A percentile compares a stretch with the other conserved stretches of the same genome.
phyloP scores from a whole-genome alignment of 1,139 yeast species.

The Pichia sp. region DNA sequence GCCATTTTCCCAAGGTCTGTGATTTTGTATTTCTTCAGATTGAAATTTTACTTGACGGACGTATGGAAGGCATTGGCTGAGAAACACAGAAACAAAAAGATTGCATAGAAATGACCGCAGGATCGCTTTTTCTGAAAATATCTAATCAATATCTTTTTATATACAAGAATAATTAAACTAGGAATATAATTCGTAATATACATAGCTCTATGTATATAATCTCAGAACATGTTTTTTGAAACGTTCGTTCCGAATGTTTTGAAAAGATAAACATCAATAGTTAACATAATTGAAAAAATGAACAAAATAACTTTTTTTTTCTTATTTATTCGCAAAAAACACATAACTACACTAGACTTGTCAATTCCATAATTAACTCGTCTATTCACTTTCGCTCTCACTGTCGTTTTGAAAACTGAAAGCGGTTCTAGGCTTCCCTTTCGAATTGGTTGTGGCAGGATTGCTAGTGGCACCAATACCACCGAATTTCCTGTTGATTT shows the following conservation, averaged over 20 bases:
- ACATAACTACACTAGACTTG: background rate
- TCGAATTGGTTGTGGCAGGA: background rate
- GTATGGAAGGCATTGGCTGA: constrained; percentile 30
- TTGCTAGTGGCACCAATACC: constrained; percentile 3
- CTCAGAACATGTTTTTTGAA: background rate
- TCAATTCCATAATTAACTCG: constrained; percentile 16
- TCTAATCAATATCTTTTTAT: background rate
- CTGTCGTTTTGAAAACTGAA: constrained; percentile 11
- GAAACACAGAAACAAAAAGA: constrained; percentile 11
- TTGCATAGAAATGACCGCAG: too few relatives aligned
- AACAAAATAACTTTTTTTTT: background rate
- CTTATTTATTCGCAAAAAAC: background rate
- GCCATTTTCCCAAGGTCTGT: constrained; percentile 47
- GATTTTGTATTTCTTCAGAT: constrained; percentile 41
- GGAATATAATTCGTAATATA: background rate
- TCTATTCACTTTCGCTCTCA: constrained; percentile 12
- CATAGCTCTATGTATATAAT: background rate
- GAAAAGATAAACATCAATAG: background rate
- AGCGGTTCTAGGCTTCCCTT: constrained; percentile 1
- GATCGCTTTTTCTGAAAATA: too few relatives aligned
- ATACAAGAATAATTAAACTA: background rate
- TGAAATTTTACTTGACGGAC: constrained; percentile 45
- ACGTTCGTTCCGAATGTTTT: background rate
- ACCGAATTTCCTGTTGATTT: constrained; percentile 9
- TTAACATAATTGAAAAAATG: background rate